Base-by-base conservation (phyloP, 208 protist genomes). In the Lotmaria passim region DNA sequence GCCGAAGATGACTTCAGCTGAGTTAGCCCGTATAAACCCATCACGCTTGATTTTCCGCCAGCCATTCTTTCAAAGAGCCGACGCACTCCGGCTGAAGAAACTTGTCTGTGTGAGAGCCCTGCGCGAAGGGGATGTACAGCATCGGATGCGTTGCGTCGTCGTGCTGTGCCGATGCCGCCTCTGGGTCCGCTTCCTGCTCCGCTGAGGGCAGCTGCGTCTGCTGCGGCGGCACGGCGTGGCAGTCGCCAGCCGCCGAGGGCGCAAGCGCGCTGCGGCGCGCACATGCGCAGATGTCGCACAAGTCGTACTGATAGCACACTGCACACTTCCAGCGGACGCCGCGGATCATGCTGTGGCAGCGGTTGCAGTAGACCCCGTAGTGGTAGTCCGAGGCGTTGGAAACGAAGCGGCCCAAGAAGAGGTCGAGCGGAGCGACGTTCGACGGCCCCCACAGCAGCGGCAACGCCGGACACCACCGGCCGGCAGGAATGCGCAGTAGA, bases 261-360 rank as follows among this genome's bases (percentile, higher is more conserved):
- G 24, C 31, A 12, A 36, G 2, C 23, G 31, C 38, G 12, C 36
- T 28, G 23, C 58, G 43, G 33, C 41, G 44, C 36, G 19, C 55
- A 6, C 50, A 39, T 38, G 81, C 77, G 71, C 91, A 96, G 26
- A 30, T 6, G 53, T 83, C 58, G 52, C 91, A 96, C 1, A 93
- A 51, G 47, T 96, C 91, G 74, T 83, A 93, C 57, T 91, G 75
- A 62, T 90, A 89, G 70, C 91, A 96, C 44, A 86, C 67, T 23
- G 82, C 80, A 59, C 91, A 96, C 75, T 96, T 96, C 85, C 87
- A 96, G 26, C 91, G 82, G 8, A 66, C 73, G 24, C 91, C 91
- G 31, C 46, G 24, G 15, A 94, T 81, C 59, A 85, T 67, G 23
- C 68, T 61, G 21, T 69, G 63, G 61, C 91, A 96, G n/a, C 67